Conservation (phyloP, 306 rosid species). For the Trifolium dubium region DNA sequence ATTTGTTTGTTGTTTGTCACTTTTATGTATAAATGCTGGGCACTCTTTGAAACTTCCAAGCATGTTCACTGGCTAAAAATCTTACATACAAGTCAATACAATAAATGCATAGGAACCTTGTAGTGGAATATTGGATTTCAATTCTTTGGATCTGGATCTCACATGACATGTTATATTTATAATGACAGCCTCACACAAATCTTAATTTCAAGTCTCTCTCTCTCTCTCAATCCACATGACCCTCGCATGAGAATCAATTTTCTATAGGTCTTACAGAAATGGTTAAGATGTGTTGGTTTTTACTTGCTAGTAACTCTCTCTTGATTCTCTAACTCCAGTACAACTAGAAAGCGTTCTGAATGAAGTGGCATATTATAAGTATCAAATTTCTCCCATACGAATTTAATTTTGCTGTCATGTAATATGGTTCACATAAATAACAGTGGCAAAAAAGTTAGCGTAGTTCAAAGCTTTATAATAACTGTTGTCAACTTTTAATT, state of each 20-base stretch:
- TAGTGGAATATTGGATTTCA: conserved; percentile 20
- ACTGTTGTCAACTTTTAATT: conserved; percentile 3
- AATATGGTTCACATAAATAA: not conserved
- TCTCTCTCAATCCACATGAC: not conserved
- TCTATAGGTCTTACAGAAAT: not conserved
- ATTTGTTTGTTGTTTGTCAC: not conserved
- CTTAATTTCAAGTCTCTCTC: not conserved
- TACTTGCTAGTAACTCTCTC: conserved; percentile 18
- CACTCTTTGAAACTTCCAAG: not conserved
- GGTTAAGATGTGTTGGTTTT: not conserved
- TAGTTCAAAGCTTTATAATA: conserved; percentile 17
- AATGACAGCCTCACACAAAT: not conserved
- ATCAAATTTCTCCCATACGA: not conserved
- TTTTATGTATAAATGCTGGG: not conserved
- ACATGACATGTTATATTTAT: conserved; percentile 16
- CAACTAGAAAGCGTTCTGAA: not conserved
- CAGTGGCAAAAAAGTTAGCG: conserved; percentile 9
- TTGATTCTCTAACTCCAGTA: conserved; percentile 16
- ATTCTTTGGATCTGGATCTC: conserved; percentile 35
- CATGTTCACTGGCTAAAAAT: not conserved
- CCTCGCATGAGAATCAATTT: conserved; percentile 7
- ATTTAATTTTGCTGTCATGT: not conserved
- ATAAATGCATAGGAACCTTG: not conserved
- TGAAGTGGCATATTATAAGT: conserved; percentile 13
- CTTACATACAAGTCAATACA: not conserved